A percentile compares a stretch with the other conserved stretches of the same genome.
These are phyloP conservation scores for Tetradesmus lagerheimii DNA, from an alignment of 139 green algal species.

Conservation along the genomic window DNA sequence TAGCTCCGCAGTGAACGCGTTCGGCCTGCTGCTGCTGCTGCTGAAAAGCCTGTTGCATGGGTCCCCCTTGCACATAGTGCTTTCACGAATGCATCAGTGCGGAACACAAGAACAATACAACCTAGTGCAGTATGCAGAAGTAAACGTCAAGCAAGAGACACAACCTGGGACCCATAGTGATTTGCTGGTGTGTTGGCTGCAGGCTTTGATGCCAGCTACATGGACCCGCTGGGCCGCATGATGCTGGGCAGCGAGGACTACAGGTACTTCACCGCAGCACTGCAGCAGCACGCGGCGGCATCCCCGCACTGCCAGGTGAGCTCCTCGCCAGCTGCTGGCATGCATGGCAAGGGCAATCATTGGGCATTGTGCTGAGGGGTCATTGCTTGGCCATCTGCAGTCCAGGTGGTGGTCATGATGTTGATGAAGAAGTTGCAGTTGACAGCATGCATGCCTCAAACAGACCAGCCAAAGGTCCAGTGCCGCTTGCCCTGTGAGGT, in stretches of 20 bases:
- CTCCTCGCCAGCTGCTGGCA: background rate
- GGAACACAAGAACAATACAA: too few relatives aligned
- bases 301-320: background rate
- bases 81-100: too few relatives aligned
- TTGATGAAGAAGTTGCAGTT: too few relatives aligned
- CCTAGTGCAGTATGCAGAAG: too few relatives aligned
- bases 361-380: background rate
- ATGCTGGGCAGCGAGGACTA: conserved; percentile 62
- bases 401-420: too few relatives aligned
- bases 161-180: background rate
- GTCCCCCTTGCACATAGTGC: too few relatives aligned
- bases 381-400: too few relatives aligned
- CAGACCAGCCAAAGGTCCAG: too few relatives aligned
- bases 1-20: too few relatives aligned
- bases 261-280: conserved; percentile 3
- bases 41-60: too few relatives aligned
- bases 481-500: too few relatives aligned
- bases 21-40: background rate
- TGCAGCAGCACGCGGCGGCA: background rate
- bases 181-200: background rate
- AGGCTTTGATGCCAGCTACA: conserved; percentile 65
- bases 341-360: background rate
- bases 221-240: conserved; percentile 68
- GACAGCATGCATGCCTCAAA: too few relatives aligned
- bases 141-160: background rate